A percentile compares a stretch with the other conserved stretches of the same genome.
phyloP scores from a whole-genome alignment of 345 rosid species.

The Boechera divaricarpa region DNA sequence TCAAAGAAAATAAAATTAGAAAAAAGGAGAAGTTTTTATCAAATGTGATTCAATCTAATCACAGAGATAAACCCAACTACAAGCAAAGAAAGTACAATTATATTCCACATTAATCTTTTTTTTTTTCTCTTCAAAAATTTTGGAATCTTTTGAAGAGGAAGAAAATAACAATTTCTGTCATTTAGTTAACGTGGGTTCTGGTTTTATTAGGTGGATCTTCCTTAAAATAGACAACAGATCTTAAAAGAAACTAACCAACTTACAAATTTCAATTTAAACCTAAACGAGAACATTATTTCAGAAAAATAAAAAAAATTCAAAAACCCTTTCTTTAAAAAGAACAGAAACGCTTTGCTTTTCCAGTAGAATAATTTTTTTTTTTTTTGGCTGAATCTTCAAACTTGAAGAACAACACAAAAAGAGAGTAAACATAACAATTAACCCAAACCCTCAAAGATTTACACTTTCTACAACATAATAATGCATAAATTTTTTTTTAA shows the following conservation, averaged over 20 bases:
- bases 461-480: slow-evolving; percentile 11
- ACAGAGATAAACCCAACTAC: slow-evolving; percentile 42
- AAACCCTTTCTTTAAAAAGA: slow-evolving; percentile 6
- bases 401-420: slow-evolving; percentile 22
- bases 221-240: slow-evolving; percentile 42
- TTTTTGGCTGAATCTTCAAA: slow-evolving; percentile 32
- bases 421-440: slow-evolving; percentile 19
- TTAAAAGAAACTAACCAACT: slow-evolving; percentile 1
- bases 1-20: slow-evolving; percentile 27
- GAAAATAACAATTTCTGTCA: slow-evolving; percentile 4
- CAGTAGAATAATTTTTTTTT: not conserved
- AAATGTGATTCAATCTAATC: slow-evolving; percentile 25
- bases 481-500: not conserved
- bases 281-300: not conserved
- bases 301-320: slow-evolving; percentile 7
- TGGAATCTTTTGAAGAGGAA: slow-evolving; percentile 16
- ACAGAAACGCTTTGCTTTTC: slow-evolving; percentile 17
- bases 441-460: slow-evolving; percentile 12
- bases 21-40: slow-evolving; percentile 37
- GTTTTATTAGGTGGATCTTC: slow-evolving; percentile 32
- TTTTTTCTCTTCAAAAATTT: slow-evolving; percentile 9
- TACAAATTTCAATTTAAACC: slow-evolving; percentile 12
- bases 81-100: slow-evolving; percentile 43
- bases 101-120: slow-evolving; percentile 32
- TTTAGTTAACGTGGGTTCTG: slow-evolving; percentile 35